phyloP scores from a whole-genome alignment of 306 rosid species.

The Vigna hirtella region DNA sequence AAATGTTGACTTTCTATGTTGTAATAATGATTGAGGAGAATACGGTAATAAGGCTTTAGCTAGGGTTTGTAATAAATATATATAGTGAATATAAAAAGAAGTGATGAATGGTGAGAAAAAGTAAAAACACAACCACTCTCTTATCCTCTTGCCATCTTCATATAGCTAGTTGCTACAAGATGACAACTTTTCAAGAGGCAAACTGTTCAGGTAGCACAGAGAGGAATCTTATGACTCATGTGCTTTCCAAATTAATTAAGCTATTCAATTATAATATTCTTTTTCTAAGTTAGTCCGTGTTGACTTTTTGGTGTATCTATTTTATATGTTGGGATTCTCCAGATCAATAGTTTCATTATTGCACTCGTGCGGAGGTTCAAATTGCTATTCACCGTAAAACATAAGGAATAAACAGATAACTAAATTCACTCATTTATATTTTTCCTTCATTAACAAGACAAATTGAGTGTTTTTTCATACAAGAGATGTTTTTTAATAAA shows the following conservation, averaged over 20 bases:
- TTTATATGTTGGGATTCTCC: slow-evolving; percentile 35
- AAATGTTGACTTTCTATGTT: background rate
- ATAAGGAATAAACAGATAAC: slow-evolving; percentile 4
- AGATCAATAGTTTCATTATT: slow-evolving; percentile 41
- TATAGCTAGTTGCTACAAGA: slow-evolving; percentile 41
- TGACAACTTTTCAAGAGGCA: slow-evolving; percentile 52
- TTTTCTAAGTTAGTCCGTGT: slow-evolving; percentile 22
- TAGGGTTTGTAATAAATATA: background rate
- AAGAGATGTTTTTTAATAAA: background rate
- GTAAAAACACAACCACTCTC: background rate
- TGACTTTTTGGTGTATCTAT: slow-evolving; percentile 46
- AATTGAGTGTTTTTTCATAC: background rate
- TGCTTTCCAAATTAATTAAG: slow-evolving; percentile 42
- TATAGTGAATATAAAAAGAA: background rate
- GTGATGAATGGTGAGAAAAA: background rate
- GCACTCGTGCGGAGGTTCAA: slow-evolving; percentile 47
- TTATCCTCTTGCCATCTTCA: slow-evolving; percentile 23
- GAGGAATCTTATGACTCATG: slow-evolving; percentile 49
- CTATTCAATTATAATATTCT: slow-evolving; percentile 43
- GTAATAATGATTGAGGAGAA: background rate
- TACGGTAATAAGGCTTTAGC: background rate
- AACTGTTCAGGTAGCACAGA: slow-evolving; percentile 42
- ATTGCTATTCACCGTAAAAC: slow-evolving; percentile 35
- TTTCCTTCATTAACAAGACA: slow-evolving; percentile 7
- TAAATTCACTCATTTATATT: background rate